Evolutionary conservation across 345 rosid species (phyloP).

Genomic region (Kandelia obovata): DNA sequence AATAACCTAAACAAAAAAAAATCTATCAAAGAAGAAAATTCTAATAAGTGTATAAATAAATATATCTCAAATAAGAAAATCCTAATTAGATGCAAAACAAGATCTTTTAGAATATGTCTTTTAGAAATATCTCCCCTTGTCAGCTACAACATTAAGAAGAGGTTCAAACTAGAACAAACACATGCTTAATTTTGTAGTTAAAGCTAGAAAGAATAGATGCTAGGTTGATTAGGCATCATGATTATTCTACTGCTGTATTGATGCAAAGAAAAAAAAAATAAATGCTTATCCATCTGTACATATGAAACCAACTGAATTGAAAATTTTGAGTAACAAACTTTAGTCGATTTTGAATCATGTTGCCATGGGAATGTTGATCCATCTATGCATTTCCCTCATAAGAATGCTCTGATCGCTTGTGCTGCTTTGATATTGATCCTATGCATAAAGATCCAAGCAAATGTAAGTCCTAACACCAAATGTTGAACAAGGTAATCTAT

Average conservation of each 20-base stretch:
- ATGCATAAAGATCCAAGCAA: conserved; percentile 13
- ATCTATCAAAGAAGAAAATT: no score
- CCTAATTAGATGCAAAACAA: no score
- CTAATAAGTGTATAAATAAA: no score
- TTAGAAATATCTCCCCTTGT: no score
- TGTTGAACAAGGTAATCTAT: background rate
- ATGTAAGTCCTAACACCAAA: background rate
- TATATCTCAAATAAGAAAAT: no score
- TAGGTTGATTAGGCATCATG: background rate
- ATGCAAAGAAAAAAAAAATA: background rate
- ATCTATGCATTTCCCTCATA: conserved; percentile 53
- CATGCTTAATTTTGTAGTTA: background rate
- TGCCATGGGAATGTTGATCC: conserved; percentile 20
- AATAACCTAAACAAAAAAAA: no score
- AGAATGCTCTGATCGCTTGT: conserved; percentile 40
- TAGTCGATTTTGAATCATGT: conserved; percentile 48
- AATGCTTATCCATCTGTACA: background rate
- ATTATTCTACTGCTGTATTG: background rate
- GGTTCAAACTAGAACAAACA: no score
- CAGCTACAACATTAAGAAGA: no score
- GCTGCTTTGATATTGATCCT: conserved; percentile 45
- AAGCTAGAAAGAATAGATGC: background rate
- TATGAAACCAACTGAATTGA: conserved; percentile 9
- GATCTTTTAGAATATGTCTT: no score
- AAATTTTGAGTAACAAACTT: conserved; percentile 51